phyloP scores from a whole-genome alignment of 305 asterid species.

The Nicotiana rustica region DNA sequence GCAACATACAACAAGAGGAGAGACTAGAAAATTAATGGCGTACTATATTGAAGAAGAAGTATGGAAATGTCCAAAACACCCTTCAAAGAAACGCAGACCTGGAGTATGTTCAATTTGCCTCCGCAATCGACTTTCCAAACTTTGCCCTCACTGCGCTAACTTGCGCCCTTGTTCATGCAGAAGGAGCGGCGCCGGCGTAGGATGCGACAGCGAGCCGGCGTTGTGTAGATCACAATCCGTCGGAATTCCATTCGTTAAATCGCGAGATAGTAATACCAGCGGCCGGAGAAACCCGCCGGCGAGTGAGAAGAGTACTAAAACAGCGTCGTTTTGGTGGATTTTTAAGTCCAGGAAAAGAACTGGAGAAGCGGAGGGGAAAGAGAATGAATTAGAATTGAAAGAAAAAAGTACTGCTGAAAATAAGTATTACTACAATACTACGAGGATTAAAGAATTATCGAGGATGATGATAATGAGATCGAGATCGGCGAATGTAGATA shows the following conservation, averaged over 20 bases:
- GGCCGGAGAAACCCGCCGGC: slow-evolving; percentile 18
- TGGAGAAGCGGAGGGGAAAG: background rate
- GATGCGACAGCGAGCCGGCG: slow-evolving; percentile 46
- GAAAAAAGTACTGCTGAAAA: slow-evolving; percentile 6
- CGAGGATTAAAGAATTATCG: slow-evolving; percentile 62
- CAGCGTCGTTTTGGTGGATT: slow-evolving; percentile 53
- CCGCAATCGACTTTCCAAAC: slow-evolving; percentile 71
- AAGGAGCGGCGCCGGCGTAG: background rate
- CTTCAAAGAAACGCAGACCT: slow-evolving; percentile 64
- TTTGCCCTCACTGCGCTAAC: slow-evolving; percentile 74
- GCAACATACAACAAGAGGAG: background rate
- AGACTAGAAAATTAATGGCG: slow-evolving; percentile 40
- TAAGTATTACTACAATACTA: slow-evolving; percentile 13
- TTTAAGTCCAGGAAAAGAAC: slow-evolving; percentile 46
- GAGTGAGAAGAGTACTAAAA: slow-evolving; percentile 38
- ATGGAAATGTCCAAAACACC: slow-evolving; percentile 84
- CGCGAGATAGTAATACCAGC: slow-evolving; percentile 32
- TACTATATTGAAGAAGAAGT: slow-evolving; percentile 54
- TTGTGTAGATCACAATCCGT: slow-evolving; percentile 73
- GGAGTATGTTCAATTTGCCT: slow-evolving; percentile 82
- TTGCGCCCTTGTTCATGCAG: slow-evolving; percentile 66
- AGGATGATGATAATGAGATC: slow-evolving; percentile 65
- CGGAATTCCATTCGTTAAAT: slow-evolving; percentile 63
- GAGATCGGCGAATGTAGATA: slow-evolving; percentile 57
- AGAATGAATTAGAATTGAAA: background rate